phyloP scores from a whole-genome alignment of 306 rosid species.

The Prosopis cineraria region DNA sequence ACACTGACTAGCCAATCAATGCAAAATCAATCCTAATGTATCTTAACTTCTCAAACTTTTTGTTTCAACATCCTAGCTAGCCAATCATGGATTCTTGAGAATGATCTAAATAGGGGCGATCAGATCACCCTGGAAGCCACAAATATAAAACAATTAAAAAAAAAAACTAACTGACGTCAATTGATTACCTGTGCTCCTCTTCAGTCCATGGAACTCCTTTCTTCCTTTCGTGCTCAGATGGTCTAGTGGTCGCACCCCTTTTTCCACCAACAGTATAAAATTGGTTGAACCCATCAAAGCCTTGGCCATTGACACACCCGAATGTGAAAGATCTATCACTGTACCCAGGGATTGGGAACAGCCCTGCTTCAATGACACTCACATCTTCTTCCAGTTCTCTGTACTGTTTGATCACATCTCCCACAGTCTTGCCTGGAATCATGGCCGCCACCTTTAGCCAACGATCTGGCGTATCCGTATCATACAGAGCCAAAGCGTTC shows the following conservation, averaged over 20 bases:
- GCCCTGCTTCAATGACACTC: conserved; percentile 72
- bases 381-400: conserved; percentile 73
- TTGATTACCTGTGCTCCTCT: conserved; percentile 78
- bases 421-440: conserved; percentile 76
- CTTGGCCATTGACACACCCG: conserved; percentile 60
- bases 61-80: conserved; percentile 18
- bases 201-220: conserved; percentile 90
- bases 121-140: background rate
- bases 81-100: conserved; percentile 8
- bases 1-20: conserved; percentile 7
- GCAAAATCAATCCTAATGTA: conserved; percentile 4
- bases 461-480: conserved; percentile 71
- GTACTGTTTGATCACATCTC: conserved; percentile 78
- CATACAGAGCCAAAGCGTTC: conserved; percentile 67
- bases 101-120: background rate
- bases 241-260: conserved; percentile 52
- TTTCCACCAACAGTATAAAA: conserved; percentile 50
- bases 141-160: background rate
- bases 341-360: conserved; percentile 64
- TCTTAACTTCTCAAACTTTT: background rate
- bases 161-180: background rate
- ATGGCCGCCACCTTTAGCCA: conserved; percentile 63
- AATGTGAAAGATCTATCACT: conserved; percentile 55
- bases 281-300: conserved; percentile 59
- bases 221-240: conserved; percentile 78